Percentiles rank a stretch among this genome's conserved stretches.
phyloP scores from a whole-genome alignment of 768 basidiomycete species.

The Trametes cingulata region DNA sequence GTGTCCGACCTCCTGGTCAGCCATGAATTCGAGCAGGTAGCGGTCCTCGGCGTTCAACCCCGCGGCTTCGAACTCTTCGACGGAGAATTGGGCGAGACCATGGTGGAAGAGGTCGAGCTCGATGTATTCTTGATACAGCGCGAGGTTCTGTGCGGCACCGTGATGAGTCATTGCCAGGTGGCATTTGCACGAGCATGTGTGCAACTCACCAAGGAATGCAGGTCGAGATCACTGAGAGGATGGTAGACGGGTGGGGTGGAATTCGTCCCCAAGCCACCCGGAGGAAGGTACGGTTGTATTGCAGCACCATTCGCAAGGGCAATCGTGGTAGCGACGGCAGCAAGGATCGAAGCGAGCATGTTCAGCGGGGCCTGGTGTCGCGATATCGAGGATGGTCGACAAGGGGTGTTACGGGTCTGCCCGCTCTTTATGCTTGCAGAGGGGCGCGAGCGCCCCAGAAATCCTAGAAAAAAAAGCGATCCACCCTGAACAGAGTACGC shows the following conservation, averaged over 20 bases:
- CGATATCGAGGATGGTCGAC: too few species aligned
- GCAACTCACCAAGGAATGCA: too few species aligned
- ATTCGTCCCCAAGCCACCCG: neutral
- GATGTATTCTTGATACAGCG: conserved; percentile 64
- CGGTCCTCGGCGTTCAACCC: conserved; percentile 55
- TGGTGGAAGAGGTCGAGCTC: conserved; percentile 62
- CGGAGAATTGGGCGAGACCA: conserved; percentile 54
- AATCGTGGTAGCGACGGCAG: too few species aligned
- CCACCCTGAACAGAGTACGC: too few species aligned
- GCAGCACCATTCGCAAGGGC: neutral
- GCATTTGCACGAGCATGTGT: too few species aligned
- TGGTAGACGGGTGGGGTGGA: neutral
- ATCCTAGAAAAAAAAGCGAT: too few species aligned
- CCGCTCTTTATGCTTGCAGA: too few species aligned
- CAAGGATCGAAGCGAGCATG: too few species aligned
- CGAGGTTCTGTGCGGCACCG: conserved; percentile 20
- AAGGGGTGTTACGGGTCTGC: too few species aligned
- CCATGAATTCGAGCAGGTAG: conserved; percentile 62
- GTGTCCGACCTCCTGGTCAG: conserved; percentile 66
- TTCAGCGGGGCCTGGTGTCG: too few species aligned
- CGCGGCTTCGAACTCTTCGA: conserved; percentile 53
- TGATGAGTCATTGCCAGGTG: too few species aligned
- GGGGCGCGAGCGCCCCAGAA: too few species aligned
- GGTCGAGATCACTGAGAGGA: neutral
- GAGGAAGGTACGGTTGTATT: neutral